Evolutionary conservation across 164 flowering plant genomes (phyloP).

Genomic region (Pachysandra terminalis): DNA sequence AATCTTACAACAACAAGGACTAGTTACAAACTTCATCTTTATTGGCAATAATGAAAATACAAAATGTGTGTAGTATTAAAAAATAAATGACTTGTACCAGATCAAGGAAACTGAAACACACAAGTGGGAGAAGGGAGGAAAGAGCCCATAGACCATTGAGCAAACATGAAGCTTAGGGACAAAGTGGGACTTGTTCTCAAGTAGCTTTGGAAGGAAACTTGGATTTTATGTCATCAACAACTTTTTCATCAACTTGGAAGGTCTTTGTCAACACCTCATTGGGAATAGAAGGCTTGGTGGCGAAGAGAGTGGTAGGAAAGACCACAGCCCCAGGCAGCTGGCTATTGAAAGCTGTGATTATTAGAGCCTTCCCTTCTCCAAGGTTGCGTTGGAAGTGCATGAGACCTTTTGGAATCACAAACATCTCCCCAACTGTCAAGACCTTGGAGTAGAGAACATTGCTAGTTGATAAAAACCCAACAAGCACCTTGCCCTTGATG

Average conservation of each 20-base stretch:
- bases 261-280: constrained; percentile 43
- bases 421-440: constrained; percentile 50
- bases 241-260: constrained; percentile 36
- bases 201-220: constrained; percentile 29
- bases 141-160: background rate
- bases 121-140: too few relatives aligned
- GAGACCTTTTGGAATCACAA: constrained; percentile 62
- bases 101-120: too few relatives aligned
- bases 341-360: constrained; percentile 60
- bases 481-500: constrained; percentile 45
- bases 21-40: too few relatives aligned
- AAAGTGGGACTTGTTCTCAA: too few relatives aligned
- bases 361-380: constrained; percentile 44
- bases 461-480: constrained; percentile 49
- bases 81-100: background rate
- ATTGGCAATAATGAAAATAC: too few relatives aligned
- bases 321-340: constrained; percentile 50
- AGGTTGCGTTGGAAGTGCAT: constrained; percentile 65
- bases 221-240: constrained; percentile 36
- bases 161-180: too few relatives aligned
- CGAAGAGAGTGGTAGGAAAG: constrained; percentile 37
- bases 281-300: constrained; percentile 52
- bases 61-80: too few relatives aligned
- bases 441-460: constrained; percentile 52
- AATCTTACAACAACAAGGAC: too few relatives aligned